Conservation (phyloP, 345 rosid genomes). For the Eucalyptus regnans region DNA sequence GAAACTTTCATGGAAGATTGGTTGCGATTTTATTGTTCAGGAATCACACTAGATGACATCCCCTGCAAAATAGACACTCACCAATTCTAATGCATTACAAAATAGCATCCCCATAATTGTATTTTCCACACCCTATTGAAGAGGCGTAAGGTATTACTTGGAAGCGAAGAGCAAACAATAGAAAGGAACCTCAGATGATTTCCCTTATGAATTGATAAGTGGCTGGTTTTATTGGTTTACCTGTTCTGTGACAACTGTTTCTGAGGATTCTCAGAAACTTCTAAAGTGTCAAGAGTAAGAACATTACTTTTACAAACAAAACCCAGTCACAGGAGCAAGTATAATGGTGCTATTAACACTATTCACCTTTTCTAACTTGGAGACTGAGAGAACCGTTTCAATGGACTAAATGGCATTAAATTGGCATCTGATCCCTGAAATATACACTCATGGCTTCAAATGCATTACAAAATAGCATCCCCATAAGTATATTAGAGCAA, state of each 20-base stretch:
- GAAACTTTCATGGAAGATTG: too few relatives aligned
- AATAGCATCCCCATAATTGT: not conserved
- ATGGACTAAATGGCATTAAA: slow-evolving; percentile 17
- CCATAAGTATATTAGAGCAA: not conserved
- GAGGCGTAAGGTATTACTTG: not conserved
- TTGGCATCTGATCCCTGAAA: slow-evolving; percentile 37
- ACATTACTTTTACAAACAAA: not conserved
- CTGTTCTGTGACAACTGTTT: slow-evolving; percentile 26
- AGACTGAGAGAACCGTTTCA: slow-evolving; percentile 45
- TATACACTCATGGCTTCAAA: not conserved
- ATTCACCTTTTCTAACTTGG: slow-evolving; percentile 58
- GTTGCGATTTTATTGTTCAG: too few relatives aligned
- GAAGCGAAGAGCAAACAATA: not conserved
- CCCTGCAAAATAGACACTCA: slow-evolving; percentile 19
- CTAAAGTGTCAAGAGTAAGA: slow-evolving; percentile 12
- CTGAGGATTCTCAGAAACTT: slow-evolving; percentile 6
- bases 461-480: not conserved
- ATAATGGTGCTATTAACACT: not conserved
- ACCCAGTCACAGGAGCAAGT: not conserved
- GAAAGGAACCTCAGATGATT: slow-evolving; percentile 40
- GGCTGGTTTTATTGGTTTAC: slow-evolving; percentile 10
- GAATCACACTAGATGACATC: slow-evolving; percentile 4
- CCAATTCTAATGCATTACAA: not conserved
- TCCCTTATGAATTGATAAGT: slow-evolving; percentile 34
- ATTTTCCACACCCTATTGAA: not conserved